Evolutionary conservation across 2,329 filamentous ascomycete genomes (phyloP), one percentile per base, ranked within the genome.

Genomic region (Phyllosticta citribraziliensis): DNA sequence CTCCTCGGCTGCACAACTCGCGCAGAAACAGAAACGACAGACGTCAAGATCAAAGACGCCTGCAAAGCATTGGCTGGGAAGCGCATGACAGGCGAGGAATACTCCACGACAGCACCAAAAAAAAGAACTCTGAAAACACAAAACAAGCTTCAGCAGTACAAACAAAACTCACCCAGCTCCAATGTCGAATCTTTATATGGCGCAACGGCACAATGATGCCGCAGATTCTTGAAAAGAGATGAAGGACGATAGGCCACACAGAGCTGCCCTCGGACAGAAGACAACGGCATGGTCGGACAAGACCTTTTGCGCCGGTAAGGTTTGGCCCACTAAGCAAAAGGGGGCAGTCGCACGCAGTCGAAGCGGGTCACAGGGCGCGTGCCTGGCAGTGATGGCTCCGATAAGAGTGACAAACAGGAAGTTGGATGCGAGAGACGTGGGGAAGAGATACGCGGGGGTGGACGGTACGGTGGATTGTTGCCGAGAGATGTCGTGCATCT

Each of bases 1-100:
- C 59, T 59, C 14, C 64, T 64, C 19, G 62, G 51, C 11, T 63
- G 55, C 20, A 65, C 35, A 8, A 64, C 54, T 2, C 67, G 66
- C 10, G 64, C 67, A 50, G 69, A 53, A 22, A 51, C 57, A 12
- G 30, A 40, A 14, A 14, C 33, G 17, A 14, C 17, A n/a, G 40
- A 47, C 14, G 40, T n/a, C n/a, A 47, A 47, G n/a, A 47, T 47
- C 40, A 47, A 47, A n/a, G 40, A 47, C 17, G 40, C 40, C n/a
- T 47, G 17, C 40, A 47, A n/a, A 47, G 40, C 14, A 6, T 5
- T 47, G 14, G 14, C 40, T n/a, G 4, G 40, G 17, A 47, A 47
- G 6, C n/a, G 17, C 40, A 47, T 47, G 40, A 47, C n/a, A 14
- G 40, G 14, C 14, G 19, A 17, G 14, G 3, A 47, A 17, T 47